Percentiles rank a stretch among this genome's conserved stretches.
These are phyloP conservation scores for Chionographis japonica DNA, from an alignment of 106 monocot species.

Conservation along the genomic window DNA sequence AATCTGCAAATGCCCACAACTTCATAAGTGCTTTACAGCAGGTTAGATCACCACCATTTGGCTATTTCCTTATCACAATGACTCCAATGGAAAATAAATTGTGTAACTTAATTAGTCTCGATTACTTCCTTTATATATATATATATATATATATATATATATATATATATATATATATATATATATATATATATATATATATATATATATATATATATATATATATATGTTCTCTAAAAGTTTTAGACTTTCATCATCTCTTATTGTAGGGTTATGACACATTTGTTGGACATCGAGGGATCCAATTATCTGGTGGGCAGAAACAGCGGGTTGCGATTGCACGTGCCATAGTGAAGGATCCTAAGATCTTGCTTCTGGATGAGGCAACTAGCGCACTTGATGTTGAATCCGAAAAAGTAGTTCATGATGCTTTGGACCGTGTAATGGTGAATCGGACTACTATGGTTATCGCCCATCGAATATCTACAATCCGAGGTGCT, in stretches of 20 bases:
- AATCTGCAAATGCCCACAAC: background rate
- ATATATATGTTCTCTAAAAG: too few relatives aligned
- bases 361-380: constrained; percentile 36
- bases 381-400: constrained; percentile 46
- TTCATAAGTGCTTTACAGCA: too few relatives aligned
- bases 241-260: too few relatives aligned
- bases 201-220: too few relatives aligned
- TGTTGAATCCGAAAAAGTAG: constrained; percentile 33
- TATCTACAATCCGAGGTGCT: constrained; percentile 36
- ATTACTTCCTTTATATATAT: background rate
- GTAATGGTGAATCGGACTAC: constrained; percentile 37
- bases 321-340: constrained; percentile 45
- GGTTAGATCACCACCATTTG: too few relatives aligned
- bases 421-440: constrained; percentile 37
- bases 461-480: constrained; percentile 28
- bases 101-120: too few relatives aligned
- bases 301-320: constrained; percentile 40
- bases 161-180: too few relatives aligned
- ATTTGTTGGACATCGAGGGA: constrained; percentile 32
- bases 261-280: constrained; percentile 36
- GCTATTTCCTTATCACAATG: too few relatives aligned
- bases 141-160: too few relatives aligned
- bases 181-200: too few relatives aligned
- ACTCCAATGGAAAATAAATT: too few relatives aligned
- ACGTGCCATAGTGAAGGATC: constrained; percentile 39